Evolutionary conservation across 352 stramenopile genomes (phyloP).

Genomic region (Phytophthora sp.): DNA sequence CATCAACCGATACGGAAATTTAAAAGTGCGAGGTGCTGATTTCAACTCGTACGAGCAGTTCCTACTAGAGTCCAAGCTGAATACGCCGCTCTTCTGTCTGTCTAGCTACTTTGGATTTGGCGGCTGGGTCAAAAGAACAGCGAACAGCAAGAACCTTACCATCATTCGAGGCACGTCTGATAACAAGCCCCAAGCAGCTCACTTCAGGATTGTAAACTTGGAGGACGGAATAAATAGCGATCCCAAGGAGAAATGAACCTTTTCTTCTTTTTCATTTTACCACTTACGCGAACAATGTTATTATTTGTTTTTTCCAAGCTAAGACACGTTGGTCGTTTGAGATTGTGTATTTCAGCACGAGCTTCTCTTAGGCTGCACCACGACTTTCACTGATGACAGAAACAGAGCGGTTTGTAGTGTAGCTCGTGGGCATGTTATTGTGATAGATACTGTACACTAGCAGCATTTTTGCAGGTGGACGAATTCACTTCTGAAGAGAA

Average conservation of each 20-base stretch:
- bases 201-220: constrained; percentile 67
- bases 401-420: too few relatives aligned
- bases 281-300: too few relatives aligned
- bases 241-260: background rate
- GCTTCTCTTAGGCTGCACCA: too few relatives aligned
- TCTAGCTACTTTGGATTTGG: constrained; percentile 78
- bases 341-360: too few relatives aligned
- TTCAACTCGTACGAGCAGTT: constrained; percentile 85
- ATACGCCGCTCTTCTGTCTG: constrained; percentile 66
- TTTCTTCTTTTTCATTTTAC: background rate
- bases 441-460: too few relatives aligned
- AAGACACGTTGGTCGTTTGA: too few relatives aligned
- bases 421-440: too few relatives aligned
- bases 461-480: too few relatives aligned
- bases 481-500: too few relatives aligned
- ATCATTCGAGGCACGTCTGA: constrained; percentile 66
- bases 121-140: constrained; percentile 55
- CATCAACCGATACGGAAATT: constrained; percentile 69
- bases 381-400: too few relatives aligned
- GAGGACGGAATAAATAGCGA: constrained; percentile 34
- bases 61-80: constrained; percentile 57
- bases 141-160: constrained; percentile 35
- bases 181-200: constrained; percentile 65
- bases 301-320: too few relatives aligned
- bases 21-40: constrained; percentile 66